Evolutionary conservation across 225 moss, liverwort and hornwort species (phyloP).

Genomic region (Physcomitrium patens): DNA sequence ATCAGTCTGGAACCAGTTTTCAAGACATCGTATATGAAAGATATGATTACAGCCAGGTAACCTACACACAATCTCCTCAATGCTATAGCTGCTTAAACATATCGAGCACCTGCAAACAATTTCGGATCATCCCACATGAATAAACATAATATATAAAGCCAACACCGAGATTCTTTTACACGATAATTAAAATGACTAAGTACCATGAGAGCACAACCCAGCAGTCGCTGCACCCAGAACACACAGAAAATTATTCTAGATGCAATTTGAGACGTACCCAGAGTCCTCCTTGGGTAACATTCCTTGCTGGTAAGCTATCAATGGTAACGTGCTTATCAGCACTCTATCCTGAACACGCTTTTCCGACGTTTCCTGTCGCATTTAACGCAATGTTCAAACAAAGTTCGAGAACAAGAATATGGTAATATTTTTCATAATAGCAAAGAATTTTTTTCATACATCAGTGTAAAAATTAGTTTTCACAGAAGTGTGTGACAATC

Average conservation of each 20-base stretch:
- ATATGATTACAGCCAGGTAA: slow-evolving; percentile 51
- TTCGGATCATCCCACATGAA: background rate
- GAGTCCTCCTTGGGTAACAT: slow-evolving; percentile 48
- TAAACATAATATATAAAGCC: background rate
- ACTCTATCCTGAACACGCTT: slow-evolving; percentile 26
- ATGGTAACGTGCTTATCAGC: slow-evolving; percentile 48
- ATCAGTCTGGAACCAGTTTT: slow-evolving; percentile 51
- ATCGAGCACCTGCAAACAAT: slow-evolving; percentile 52
- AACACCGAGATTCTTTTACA: background rate
- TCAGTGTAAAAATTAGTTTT: background rate
- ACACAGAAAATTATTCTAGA: background rate
- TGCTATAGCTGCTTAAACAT: slow-evolving; percentile 44
- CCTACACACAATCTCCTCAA: slow-evolving; percentile 46
- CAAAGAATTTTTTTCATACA: background rate
- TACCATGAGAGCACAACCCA: background rate
- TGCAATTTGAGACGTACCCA: slow-evolving; percentile 25
- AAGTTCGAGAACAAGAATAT: background rate
- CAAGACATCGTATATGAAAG: slow-evolving; percentile 56
- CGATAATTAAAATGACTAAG: no score
- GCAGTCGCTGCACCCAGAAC: background rate
- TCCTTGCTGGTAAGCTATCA: slow-evolving; percentile 44
- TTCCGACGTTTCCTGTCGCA: slow-evolving; percentile 45
- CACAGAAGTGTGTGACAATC: background rate
- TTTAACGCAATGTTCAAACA: background rate
- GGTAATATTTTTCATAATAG: background rate